Conservation (phyloP, 768 basidiomycete species). For the Lepiota venenata region DNA sequence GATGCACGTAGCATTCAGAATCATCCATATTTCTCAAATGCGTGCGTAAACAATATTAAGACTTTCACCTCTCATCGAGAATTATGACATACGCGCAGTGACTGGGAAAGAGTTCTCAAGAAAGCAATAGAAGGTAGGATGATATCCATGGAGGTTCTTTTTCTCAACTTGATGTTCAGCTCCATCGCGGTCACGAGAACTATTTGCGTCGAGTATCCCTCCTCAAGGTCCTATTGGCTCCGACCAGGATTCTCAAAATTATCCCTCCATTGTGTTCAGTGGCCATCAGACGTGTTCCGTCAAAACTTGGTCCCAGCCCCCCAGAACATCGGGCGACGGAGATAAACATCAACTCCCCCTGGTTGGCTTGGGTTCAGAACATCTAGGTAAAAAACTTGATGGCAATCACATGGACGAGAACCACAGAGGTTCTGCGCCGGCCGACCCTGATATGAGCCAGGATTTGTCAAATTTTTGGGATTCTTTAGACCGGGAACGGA, state of each 20-base stretch:
- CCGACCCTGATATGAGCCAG: conserved; percentile 11
- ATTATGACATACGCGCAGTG: conserved; percentile 20
- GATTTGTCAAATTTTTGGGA: conserved; percentile 41
- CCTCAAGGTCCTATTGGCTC: too few species aligned
- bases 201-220: neutral
- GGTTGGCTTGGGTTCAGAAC: too few species aligned
- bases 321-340: conserved; percentile 12
- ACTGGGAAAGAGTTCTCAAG: conserved; percentile 36
- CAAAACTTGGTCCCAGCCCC: conserved; percentile 10
- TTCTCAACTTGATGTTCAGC: neutral
- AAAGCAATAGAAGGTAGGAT: conserved; percentile 26
- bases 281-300: neutral
- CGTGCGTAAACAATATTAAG: conserved; percentile 35
- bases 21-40: conserved; percentile 45
- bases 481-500: conserved; percentile 29
- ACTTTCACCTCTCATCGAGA: conserved; percentile 10
- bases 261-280: too few species aligned
- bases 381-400: neutral
- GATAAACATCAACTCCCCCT: neutral
- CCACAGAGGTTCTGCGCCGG: neutral
- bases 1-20: conserved; percentile 36
- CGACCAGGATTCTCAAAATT: too few species aligned
- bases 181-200: neutral
- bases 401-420: neutral
- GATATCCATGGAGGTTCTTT: too few species aligned